Evolutionary conservation across 2,329 filamentous ascomycete genomes (phyloP), one percentile per base, ranked within the genome.

Genomic region (Botrytis squamosa): DNA sequence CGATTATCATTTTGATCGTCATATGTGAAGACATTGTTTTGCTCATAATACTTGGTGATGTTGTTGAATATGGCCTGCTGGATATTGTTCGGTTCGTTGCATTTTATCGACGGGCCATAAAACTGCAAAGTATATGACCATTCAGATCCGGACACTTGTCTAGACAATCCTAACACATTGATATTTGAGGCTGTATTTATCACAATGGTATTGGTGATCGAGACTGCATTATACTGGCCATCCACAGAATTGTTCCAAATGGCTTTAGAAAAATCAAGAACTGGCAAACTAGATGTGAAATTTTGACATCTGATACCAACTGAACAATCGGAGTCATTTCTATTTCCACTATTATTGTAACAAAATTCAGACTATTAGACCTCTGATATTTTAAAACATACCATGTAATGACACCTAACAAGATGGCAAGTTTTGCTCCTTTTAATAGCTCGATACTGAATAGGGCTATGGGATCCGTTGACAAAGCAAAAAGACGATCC

Each of bases 401-500:
- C 69, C 59, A 71, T 25, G 38, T 64, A 5, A 64, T 64, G 8
- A 38, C 29, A 38, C 36, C 57, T 14, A 55, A 44, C 7, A 64
- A 4, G 10, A 33, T 22, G 29, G 57, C 69, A 52, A 71, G 66
- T 33, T 60, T 52, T 20, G 74, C 76, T 49, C 71, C 22, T 55
- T 46, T 71, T 1, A 73, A 8, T 6, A 76, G 18, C 22, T 75
- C 69, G 40, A 49, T 59, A n/a, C 46, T 65, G 4, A 76, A 46
- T 36, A 77, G 70, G 18, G 62, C 73, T 20, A 44, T 63, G 4
- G 74, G 74, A 65, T 75, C 70, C 20, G 76, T 69, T 3, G 75
- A 75, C 7, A 75, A 42, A 20, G 74, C 29, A 57, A 77, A 78
- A 2, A 78, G 22, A 33, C 71, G 75, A 65, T 78, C 75, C 3